Conservation (phyloP, 2,329 filamentous ascomycete species). For the Sclerotinia glacialis region DNA sequence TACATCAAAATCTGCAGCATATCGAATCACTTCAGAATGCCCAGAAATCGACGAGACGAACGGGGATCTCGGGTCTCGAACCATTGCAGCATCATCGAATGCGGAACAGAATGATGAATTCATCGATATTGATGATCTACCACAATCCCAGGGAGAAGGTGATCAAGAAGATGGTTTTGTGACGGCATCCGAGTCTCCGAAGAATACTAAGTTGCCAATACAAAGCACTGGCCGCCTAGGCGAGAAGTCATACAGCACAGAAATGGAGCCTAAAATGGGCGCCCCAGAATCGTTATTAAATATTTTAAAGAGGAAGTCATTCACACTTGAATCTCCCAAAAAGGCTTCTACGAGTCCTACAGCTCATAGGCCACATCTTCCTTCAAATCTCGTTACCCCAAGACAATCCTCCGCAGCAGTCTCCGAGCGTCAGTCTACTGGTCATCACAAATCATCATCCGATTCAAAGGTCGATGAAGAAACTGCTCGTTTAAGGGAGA, state of each 20-base stretch:
- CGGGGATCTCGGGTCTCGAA: not conserved
- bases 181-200: not conserved
- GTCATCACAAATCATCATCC: not conserved
- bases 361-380: not conserved
- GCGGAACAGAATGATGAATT: not conserved
- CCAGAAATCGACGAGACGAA: not conserved
- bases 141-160: too few relatives aligned
- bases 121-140: not conserved
- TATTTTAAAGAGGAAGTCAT: slow-evolving; percentile 1
- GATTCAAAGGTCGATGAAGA: slow-evolving; percentile 26
- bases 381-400: not conserved
- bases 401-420: not conserved
- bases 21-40: not conserved
- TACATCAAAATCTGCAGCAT: slow-evolving; percentile 2
- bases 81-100: not conserved
- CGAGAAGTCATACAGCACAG: not conserved
- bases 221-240: not conserved
- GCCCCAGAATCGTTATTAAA: not conserved
- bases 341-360: not conserved
- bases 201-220: not conserved
- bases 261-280: not conserved
- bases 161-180: not conserved
- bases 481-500: slow-evolving; percentile 27
- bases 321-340: not conserved
- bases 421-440: not conserved